phyloP scores from a whole-genome alignment of 2,329 filamentous ascomycete genomes.

The Beauveria sp. region DNA sequence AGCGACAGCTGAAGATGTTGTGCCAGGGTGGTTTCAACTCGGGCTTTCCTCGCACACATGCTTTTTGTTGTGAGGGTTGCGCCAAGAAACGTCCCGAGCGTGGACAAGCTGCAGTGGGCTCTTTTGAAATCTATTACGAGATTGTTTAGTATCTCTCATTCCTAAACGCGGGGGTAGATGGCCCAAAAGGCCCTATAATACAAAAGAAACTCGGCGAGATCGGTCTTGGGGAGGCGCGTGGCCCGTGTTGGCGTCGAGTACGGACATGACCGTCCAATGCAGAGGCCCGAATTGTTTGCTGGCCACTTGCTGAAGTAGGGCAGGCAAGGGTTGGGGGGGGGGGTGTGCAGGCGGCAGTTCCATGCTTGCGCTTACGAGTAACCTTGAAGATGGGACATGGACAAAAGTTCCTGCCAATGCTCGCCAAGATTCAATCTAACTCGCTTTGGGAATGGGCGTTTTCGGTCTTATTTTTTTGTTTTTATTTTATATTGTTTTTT shows the following conservation, averaged over 20 bases:
- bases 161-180: background rate
- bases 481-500: background rate
- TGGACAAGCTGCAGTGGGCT: background rate
- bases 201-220: background rate
- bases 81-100: background rate
- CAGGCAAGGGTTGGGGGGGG: no score
- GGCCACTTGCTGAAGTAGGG: no score
- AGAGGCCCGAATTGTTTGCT: no score
- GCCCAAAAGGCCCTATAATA: background rate
- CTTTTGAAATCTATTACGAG: background rate
- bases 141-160: background rate
- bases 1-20: background rate
- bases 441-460: background rate
- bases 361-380: background rate
- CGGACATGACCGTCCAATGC: no score
- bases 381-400: background rate
- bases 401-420: conserved; percentile 9
- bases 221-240: background rate
- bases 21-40: background rate
- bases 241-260: no score
- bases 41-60: background rate
- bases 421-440: conserved; percentile 8
- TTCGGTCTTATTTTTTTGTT: background rate
- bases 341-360: background rate
- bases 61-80: background rate